A percentile compares a stretch with the other conserved stretches of the same genome.
Evolutionary conservation across 345 rosid species (phyloP).

Genomic region (Sisymbrium irio): DNA sequence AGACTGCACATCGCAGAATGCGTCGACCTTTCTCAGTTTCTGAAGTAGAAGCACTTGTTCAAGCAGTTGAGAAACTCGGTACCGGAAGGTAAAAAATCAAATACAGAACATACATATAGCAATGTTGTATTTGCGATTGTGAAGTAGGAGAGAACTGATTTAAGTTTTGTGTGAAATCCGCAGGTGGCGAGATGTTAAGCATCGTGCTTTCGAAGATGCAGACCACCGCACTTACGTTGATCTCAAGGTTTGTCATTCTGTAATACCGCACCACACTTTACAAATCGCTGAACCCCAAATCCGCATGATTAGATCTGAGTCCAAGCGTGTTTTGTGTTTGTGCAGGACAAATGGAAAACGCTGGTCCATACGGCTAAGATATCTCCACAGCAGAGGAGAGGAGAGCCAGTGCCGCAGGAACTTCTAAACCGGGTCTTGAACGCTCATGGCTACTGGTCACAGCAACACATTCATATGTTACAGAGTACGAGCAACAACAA

Average conservation of each 20-base stretch:
- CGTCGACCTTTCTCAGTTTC: slow-evolving; percentile 96
- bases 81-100: slow-evolving; percentile 63
- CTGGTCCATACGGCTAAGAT: slow-evolving; percentile 95
- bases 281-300: neutral
- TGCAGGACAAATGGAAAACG: slow-evolving; percentile 97
- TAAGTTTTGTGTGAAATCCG: slow-evolving; percentile 1
- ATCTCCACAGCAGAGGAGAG: slow-evolving; percentile 94
- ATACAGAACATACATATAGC: neutral
- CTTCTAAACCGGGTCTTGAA: slow-evolving; percentile 75
- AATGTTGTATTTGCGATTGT: neutral
- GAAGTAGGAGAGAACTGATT: neutral
- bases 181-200: slow-evolving; percentile 97
- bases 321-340: neutral
- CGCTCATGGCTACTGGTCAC: slow-evolving; percentile 86
- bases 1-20: slow-evolving; percentile 80
- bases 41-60: slow-evolving; percentile 95
- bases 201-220: slow-evolving; percentile 74
- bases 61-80: slow-evolving; percentile 95
- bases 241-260: slow-evolving; percentile 56
- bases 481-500: slow-evolving; percentile 21
- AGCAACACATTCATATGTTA: slow-evolving; percentile 68
- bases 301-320: neutral
- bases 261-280: too few relatives aligned
- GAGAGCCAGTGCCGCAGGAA: slow-evolving; percentile 95
- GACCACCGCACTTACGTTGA: slow-evolving; percentile 96